Evolutionary conservation across 139 green algal genomes (phyloP), one percentile per base, ranked within the genome.

Genomic region (Mesotaenium endlicherianum): DNA sequence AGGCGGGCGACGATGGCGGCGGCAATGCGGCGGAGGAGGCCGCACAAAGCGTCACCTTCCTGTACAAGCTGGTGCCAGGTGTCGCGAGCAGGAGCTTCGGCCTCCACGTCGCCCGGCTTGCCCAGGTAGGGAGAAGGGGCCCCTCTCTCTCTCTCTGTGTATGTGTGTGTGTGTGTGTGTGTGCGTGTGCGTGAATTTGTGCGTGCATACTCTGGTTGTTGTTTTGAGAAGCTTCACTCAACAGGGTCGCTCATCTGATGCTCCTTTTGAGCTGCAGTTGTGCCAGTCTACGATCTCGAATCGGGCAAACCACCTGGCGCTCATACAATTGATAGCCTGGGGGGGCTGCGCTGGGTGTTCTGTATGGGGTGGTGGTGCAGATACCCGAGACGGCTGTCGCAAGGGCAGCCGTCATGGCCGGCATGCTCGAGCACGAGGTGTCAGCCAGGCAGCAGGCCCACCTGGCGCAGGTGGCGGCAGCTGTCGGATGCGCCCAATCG

Each of bases 91-190:
- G 88, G 45, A 92, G 80, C 76, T 98, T 95, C 81, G 95, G 95
- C 2, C 87, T 98, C 5, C 96, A 97, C 75, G 94, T 97, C 26
- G 94, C 94, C 2, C 77, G 90, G 55, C 90, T 97, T 90, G 93
- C 93, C 20, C 84, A 91, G n/a, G 77, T 97, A 74, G n/a, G n/a
- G n/a, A n/a, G n/a, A n/a, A n/a, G 60, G 72, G 3, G 41, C 45
- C 77, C 38, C 60, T 14, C 8, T 11, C 26, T 4, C n/a, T 77
- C 70, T 77, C 70, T 30, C 70, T 80, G 2, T 72, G 40, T 75
- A 20, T 75, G 67, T 44, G 67, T 2, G 67, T 44, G 40, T 75
- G 5, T 49, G 31, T 75, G 14, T 44, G 11, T 49, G 42, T 0
- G 36, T 44, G 11, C 31, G 5, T 4, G 36, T 75, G 11, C 2